Percentiles rank a stretch among this genome's conserved stretches.
phyloP scores from a whole-genome alignment of 2,329 filamentous ascomycete species.

The Aspergillus sojae region DNA sequence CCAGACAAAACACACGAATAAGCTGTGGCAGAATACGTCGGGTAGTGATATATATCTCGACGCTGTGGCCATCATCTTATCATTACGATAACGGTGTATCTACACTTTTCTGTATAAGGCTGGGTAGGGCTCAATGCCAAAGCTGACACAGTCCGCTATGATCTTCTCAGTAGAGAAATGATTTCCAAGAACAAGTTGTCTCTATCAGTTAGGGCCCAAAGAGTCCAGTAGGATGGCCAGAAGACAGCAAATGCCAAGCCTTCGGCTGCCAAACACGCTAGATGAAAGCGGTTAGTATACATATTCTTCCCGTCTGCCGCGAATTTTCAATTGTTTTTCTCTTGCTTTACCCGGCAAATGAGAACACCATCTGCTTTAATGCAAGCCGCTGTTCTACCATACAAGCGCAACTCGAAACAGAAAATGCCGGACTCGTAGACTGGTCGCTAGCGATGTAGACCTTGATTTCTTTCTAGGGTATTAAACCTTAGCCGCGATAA shows the following conservation, averaged over 20 bases:
- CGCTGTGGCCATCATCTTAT: not conserved
- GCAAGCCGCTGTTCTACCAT: not conserved
- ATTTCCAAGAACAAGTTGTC: not conserved
- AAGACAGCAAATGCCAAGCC: not conserved
- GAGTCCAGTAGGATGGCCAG: not conserved
- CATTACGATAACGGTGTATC: not conserved
- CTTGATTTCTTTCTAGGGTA: slow-evolving; percentile 8
- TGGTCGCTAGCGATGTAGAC: not conserved
- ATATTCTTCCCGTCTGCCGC: not conserved
- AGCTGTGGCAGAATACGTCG: no score
- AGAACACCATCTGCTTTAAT: slow-evolving; percentile 5
- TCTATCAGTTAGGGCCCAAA: not conserved
- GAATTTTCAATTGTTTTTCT: not conserved
- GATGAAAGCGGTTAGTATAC: not conserved
- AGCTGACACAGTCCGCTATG: not conserved
- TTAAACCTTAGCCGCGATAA: slow-evolving; percentile 21
- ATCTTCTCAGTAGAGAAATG: not conserved
- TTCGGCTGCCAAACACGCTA: not conserved
- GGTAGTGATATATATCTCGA: no score
- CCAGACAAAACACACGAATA: not conserved
- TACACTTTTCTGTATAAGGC: not conserved
- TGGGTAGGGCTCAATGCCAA: not conserved
- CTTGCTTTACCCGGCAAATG: not conserved
- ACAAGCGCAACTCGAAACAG: not conserved
- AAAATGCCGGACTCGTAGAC: not conserved